Conservation (phyloP, 2,329 filamentous ascomycete genomes). For the Thelonectria blattea region DNA sequence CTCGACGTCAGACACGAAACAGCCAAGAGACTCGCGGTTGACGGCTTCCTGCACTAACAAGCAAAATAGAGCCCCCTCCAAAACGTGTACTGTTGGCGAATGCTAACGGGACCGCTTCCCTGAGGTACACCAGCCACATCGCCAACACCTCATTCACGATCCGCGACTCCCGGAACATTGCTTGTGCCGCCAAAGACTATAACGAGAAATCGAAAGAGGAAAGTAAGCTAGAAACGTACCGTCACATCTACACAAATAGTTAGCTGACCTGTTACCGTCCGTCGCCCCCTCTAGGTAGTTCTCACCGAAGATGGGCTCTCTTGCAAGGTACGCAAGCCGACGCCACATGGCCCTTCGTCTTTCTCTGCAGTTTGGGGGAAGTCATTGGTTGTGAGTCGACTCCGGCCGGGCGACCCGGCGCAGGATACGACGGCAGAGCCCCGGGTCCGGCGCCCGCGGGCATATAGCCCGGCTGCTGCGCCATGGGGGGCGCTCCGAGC, state of each 20-base stretch:
- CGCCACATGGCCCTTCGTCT: constrained; percentile 81
- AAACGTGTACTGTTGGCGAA: background rate
- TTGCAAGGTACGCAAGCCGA: constrained; percentile 88
- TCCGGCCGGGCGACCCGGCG: constrained; percentile 43
- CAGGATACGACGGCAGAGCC: constrained; percentile 29
- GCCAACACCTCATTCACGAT: background rate
- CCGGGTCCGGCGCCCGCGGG: constrained; percentile 25
- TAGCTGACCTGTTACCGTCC: constrained; percentile 15
- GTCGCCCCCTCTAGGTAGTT: background rate
- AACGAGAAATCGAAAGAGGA: constrained; percentile 3
- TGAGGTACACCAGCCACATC: background rate
- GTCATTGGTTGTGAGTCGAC: constrained; percentile 55
- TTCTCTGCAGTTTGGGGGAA: constrained; percentile 67
- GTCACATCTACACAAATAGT: constrained; percentile 58
- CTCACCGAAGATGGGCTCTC: constrained; percentile 76
- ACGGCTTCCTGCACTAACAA: background rate
- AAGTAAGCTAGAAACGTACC: constrained; percentile 56
- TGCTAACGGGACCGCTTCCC: background rate
- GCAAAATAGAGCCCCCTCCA: too few relatives aligned
- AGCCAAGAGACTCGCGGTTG: background rate
- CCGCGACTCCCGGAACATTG: background rate
- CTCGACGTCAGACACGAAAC: background rate
- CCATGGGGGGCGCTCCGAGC: constrained; percentile 23
- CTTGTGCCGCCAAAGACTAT: background rate
- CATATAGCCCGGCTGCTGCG: constrained; percentile 33